A percentile compares a stretch with the other conserved stretches of the same genome.
Evolutionary conservation across 75 land plant genomes (phyloP).

Genomic region (Picea sitchensis): DNA sequence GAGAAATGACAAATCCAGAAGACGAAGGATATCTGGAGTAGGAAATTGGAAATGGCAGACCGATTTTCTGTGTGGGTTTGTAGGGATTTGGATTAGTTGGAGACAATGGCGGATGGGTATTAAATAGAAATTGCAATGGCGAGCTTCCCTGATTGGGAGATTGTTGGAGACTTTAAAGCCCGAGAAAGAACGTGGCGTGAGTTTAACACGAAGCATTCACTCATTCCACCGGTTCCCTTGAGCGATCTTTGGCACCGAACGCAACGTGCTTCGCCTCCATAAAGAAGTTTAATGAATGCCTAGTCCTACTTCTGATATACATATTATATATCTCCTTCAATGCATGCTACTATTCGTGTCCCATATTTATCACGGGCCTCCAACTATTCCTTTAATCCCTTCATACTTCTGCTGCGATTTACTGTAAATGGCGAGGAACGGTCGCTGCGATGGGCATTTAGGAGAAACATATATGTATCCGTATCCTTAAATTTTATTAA

Average conservation of each 20-base stretch:
- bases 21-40: not conserved
- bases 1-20: not conserved
- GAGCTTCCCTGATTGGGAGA: not conserved
- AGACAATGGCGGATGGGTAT: constrained; percentile 7
- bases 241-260: constrained; percentile 7
- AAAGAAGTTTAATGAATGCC: not conserved
- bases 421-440: too few relatives aligned
- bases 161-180: constrained; percentile 9
- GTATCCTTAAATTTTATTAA: constrained; percentile 7
- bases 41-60: not conserved
- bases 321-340: not conserved
- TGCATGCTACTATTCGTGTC: constrained; percentile 9
- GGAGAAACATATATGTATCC: constrained; percentile 1
- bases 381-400: not conserved
- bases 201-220: not conserved
- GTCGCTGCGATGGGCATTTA: not conserved
- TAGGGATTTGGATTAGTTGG: constrained; percentile 11
- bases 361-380: not conserved
- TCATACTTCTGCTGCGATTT: constrained; percentile 2
- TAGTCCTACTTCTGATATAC: not conserved
- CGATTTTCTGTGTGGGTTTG: not conserved
- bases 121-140: not conserved
- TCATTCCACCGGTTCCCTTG: not conserved
- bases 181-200: not conserved
- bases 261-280: constrained; percentile 5